These are phyloP conservation scores for Paulownia fortunei DNA, from an alignment of 257 asterid species.

Conservation along the genomic window DNA sequence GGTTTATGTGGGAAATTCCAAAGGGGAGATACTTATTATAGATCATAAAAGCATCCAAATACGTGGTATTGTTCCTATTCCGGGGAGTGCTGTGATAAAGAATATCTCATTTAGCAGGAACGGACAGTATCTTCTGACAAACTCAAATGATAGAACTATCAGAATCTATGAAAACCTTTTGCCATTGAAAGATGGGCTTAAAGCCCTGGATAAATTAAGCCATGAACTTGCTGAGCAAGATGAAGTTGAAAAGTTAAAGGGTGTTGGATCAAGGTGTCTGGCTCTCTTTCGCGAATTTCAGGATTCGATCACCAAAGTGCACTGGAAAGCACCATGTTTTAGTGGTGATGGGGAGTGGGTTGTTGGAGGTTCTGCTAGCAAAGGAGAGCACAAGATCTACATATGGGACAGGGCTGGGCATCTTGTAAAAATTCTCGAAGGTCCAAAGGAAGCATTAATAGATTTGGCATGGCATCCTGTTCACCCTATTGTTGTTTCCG, in stretches of 20 bases:
- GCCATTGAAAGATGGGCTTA: conserved; percentile 64
- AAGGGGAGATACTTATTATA: conserved; percentile 83
- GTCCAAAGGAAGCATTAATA: conserved; percentile 88
- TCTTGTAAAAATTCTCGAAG: conserved; percentile 94
- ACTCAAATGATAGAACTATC: conserved; percentile 81
- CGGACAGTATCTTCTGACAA: conserved; percentile 84
- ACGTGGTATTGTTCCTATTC: conserved; percentile 62
- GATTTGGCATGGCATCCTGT: conserved; percentile 98
- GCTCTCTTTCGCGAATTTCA: conserved; percentile 79
- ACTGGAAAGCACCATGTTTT: conserved; percentile 95
- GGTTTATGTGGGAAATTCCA: conserved; percentile 84
- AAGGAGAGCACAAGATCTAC: conserved; percentile 97
- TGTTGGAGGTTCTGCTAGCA: conserved; percentile 91
- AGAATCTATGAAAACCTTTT: conserved; percentile 85
- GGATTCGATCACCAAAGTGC: conserved; percentile 86
- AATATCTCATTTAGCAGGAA: conserved; percentile 80
- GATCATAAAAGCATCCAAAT: conserved; percentile 58
- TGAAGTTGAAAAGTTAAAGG: conserved; percentile 65
- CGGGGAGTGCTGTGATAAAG: conserved; percentile 79
- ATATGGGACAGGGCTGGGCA: conserved; percentile 95
- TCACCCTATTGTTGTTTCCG: conserved; percentile 83
- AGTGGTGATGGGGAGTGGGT: conserved; percentile 99
- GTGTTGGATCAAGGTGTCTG: conserved; percentile 73
- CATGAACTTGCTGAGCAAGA: conserved; percentile 50
- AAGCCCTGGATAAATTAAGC: conserved; percentile 47